Conservation (phyloP, 1,284 basidiomycete species). For the Stereum hirsutum region DNA sequence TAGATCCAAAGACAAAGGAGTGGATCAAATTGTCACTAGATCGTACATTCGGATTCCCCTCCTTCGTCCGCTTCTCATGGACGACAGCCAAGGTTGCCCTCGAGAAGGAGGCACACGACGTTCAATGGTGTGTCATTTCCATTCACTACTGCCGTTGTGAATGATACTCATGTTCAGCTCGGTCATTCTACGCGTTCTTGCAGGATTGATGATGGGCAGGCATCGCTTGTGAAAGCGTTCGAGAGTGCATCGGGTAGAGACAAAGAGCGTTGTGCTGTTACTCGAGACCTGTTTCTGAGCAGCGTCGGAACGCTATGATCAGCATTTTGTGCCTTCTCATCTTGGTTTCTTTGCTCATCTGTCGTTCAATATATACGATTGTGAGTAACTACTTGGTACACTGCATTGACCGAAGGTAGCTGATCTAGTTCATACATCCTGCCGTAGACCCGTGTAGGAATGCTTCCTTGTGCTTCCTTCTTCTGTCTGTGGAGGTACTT, state of each 20-base stretch:
- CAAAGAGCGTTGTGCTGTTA: conserved; percentile 57
- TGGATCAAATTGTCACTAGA: conserved; percentile 79
- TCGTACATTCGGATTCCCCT: conserved; percentile 89
- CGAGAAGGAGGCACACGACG: conserved; percentile 70
- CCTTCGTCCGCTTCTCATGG: conserved; percentile 92
- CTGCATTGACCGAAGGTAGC: too few species aligned
- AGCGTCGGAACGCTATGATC: conserved; percentile 44
- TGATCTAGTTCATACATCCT: too few species aligned
- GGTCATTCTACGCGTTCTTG: background rate
- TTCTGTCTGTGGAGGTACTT: too few species aligned
- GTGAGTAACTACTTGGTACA: too few species aligned
- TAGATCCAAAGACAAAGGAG: conserved; percentile 87
- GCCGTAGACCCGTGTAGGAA: too few species aligned
- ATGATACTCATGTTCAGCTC: conserved; percentile 3
- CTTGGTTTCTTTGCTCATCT: too few species aligned
- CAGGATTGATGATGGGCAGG: conserved; percentile 79
- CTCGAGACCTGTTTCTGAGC: conserved; percentile 64
- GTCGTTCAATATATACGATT: too few species aligned
- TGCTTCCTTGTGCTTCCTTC: too few species aligned
- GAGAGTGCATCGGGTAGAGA: conserved; percentile 56
- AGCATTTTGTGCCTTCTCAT: too few species aligned
- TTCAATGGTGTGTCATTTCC: conserved; percentile 60
- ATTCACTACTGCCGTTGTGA: background rate
- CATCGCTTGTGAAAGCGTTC: conserved; percentile 67
- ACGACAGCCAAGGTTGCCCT: conserved; percentile 84